These are phyloP conservation scores for Rhodotorula sphaerocarpa DNA, from an alignment of 768 basidiomycete genomes.

Conservation along the genomic window DNA sequence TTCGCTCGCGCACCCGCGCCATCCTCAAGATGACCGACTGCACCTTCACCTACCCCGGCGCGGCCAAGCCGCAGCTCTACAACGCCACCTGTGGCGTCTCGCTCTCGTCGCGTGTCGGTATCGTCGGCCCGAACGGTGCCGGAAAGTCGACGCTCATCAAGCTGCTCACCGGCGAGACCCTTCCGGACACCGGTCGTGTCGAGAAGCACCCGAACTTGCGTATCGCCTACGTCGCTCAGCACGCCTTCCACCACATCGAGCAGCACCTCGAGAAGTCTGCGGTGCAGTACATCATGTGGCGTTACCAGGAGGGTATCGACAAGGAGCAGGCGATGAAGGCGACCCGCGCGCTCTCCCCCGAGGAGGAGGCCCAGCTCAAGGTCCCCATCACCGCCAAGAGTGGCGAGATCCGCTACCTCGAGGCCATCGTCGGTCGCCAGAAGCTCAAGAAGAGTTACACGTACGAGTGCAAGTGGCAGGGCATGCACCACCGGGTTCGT, in stretches of 20 bases:
- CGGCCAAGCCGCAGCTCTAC: slow-evolving; percentile 65
- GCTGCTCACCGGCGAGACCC: slow-evolving; percentile 82
- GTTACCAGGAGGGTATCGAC: slow-evolving; percentile 97
- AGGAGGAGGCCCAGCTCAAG: slow-evolving; percentile 69
- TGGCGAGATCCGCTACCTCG: slow-evolving; percentile 80
- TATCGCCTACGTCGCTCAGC: slow-evolving; percentile 94
- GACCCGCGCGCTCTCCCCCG: slow-evolving; percentile 79
- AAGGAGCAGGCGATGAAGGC: slow-evolving; percentile 86
- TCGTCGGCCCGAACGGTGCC: slow-evolving; percentile 82
- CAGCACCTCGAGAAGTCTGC: slow-evolving; percentile 93
- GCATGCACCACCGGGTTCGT: slow-evolving; percentile 42
- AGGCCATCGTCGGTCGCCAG: slow-evolving; percentile 50
- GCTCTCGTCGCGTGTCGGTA: slow-evolving; percentile 94
- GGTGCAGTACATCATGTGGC: slow-evolving; percentile 95
- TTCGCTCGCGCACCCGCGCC: slow-evolving; percentile 87
- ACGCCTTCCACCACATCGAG: slow-evolving; percentile 91
- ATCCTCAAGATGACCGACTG: slow-evolving; percentile 86
- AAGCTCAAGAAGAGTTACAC: slow-evolving; percentile 92
- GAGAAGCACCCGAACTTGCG: slow-evolving; percentile 90
- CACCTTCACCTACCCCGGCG: slow-evolving; percentile 89
- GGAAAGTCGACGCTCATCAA: slow-evolving; percentile 96
- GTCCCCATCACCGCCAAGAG: slow-evolving; percentile 84
- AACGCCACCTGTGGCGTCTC: slow-evolving; percentile 87
- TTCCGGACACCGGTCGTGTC: slow-evolving; percentile 80
- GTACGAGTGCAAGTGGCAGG: slow-evolving; percentile 60